Conservation (phyloP, 1,139 yeast species). For the Scheffersomyces segobiensis region DNA sequence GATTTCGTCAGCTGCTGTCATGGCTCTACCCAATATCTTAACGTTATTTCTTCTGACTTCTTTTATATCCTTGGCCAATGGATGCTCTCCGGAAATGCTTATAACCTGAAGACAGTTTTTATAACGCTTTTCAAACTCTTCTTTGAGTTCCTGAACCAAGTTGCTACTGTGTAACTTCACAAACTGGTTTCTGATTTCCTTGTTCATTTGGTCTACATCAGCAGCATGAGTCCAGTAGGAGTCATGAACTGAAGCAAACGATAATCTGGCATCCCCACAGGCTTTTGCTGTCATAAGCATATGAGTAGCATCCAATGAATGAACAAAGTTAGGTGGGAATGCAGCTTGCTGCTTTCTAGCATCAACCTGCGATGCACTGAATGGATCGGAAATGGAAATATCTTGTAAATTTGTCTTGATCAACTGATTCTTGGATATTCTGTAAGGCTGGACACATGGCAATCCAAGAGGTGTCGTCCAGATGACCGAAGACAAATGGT, state of each 20-base stretch:
- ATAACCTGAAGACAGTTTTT: slow-evolving; percentile 66
- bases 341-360: slow-evolving; percentile 89
- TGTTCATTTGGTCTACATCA: slow-evolving; percentile 74
- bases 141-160: slow-evolving; percentile 65
- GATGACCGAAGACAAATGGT: slow-evolving; percentile 82
- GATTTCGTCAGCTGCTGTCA: slow-evolving; percentile 73
- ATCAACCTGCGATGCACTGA: slow-evolving; percentile 78
- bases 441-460: slow-evolving; percentile 95
- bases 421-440: slow-evolving; percentile 63
- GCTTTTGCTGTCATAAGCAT: slow-evolving; percentile 88
- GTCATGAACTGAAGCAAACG: slow-evolving; percentile 97
- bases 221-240: slow-evolving; percentile 98
- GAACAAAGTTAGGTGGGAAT: slow-evolving; percentile 94
- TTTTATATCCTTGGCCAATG: slow-evolving; percentile 52
- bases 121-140: slow-evolving; percentile 82
- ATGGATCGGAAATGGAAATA: slow-evolving; percentile 80
- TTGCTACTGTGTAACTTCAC: slow-evolving; percentile 74
- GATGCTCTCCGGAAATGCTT: slow-evolving; percentile 52
- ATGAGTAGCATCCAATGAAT: slow-evolving; percentile 95
- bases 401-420: slow-evolving; percentile 82
- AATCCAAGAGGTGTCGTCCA: slow-evolving; percentile 97
- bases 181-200: slow-evolving; percentile 74
- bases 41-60: slow-evolving; percentile 52
- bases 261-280: slow-evolving; percentile 64
- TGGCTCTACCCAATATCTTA: slow-evolving; percentile 52